Evolutionary conservation across 192 early-diverging fungal genomes (phyloP), one percentile per base, ranked within the genome.

Genomic region (Linnemannia hyalina): DNA sequence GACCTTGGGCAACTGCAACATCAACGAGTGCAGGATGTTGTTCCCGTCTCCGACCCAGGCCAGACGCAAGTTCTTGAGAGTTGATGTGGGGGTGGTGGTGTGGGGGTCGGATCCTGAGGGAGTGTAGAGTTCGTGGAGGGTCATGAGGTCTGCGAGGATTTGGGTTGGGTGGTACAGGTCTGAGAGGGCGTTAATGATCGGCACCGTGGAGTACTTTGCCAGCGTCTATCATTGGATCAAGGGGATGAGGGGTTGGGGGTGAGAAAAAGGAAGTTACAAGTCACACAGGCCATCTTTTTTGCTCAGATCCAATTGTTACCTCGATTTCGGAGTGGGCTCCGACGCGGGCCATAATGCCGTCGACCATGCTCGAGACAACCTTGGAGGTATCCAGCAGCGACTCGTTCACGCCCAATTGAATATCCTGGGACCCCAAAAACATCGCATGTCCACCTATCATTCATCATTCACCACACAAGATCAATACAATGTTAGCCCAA

Each of bases 11-110:
- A 98, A 91, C 8, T 97, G 93, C 9, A 96, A 92, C 78, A 99
- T 88, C 81, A 99, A 92, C 73, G 96, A 97, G 78, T 98, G 95
- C 44, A 98, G 83, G 63, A 99, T 96, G 90, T 99, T 99, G 89
- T 99, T 99, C n/a, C 96, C 93, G 78, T 99, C 99, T 70, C 99
- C 99, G 8, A 99, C 95, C 99, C 99, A 99, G n/a, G 98, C 97
- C 18, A 99, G 93, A 15, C 93, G 93, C 16, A 97, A 88, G 0
- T 93, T 93, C 20, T 91, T 92, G 26, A 98, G 88, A 11, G 92
- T 93, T 65, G 89, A 76, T 32, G 90, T 71, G 0, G 92, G 93
- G 29, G 94, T 91, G 5, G 82, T 82, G 4, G 75, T 74, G 78
- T 93, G 91, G 2, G 83, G 80, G 4, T 88, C 88, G 3, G 88